A percentile compares a stretch with the other conserved stretches of the same genome.
These are phyloP conservation scores for Moesziomyces sp. DNA, from an alignment of 1,284 basidiomycete genomes.

Conservation along the genomic window DNA sequence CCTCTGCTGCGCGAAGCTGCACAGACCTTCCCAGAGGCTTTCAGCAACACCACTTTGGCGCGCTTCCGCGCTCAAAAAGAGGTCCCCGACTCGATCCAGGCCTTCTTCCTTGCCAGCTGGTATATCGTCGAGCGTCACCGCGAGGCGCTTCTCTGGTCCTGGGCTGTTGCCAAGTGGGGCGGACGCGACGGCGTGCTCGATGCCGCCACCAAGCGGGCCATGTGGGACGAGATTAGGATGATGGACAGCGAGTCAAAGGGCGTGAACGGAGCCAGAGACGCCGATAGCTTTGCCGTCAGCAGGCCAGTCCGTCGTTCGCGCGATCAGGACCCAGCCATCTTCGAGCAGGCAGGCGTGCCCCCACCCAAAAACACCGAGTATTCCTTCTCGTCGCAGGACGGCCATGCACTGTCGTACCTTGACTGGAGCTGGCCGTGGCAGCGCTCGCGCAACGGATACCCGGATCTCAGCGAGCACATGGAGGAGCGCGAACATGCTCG, in stretches of 20 bases:
- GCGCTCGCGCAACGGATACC: conserved; percentile 37
- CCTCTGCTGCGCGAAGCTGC: conserved; percentile 61
- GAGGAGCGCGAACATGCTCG: conserved; percentile 9
- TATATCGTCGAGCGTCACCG: conserved; percentile 55
- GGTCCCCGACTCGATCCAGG: conserved; percentile 68
- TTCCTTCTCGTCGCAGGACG: conserved; percentile 47
- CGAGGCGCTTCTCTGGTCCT: conserved; percentile 57
- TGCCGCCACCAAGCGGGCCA: conserved; percentile 54
- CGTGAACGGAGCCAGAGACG: neutral
- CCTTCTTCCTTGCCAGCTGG: conserved; percentile 56
- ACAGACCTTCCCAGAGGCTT: conserved; percentile 41
- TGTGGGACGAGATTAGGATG: conserved; percentile 69
- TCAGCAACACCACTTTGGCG: conserved; percentile 32
- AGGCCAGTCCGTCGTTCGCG: conserved; percentile 24
- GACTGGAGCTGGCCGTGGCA: conserved; percentile 50
- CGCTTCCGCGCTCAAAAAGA: conserved; percentile 59
- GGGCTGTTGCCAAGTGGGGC: conserved; percentile 56
- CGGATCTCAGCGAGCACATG: conserved; percentile 28
- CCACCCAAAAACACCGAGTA: conserved; percentile 45
- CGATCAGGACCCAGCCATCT: conserved; percentile 12
- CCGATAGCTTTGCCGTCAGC: conserved; percentile 10
- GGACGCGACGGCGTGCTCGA: conserved; percentile 64
- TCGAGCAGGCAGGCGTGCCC: conserved; percentile 25
- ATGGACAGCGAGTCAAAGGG: neutral
- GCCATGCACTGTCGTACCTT: conserved; percentile 44